phyloP scores from a whole-genome alignment of 495 filamentous ascomycete genomes.

The Haplographium delicatum region DNA sequence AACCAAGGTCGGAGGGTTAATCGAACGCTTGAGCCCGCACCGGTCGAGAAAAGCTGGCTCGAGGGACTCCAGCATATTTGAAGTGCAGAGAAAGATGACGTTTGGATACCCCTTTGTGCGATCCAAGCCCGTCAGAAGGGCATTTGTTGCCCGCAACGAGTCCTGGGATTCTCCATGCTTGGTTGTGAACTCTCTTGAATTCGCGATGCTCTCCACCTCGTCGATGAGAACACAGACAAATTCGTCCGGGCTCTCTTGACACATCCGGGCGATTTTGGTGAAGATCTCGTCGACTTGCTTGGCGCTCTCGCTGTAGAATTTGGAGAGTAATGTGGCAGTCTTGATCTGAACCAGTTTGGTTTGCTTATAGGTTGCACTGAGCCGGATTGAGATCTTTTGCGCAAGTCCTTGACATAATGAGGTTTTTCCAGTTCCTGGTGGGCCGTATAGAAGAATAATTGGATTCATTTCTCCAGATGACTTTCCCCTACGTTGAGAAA shows the following conservation, averaged over 20 bases:
- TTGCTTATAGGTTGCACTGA: conserved; percentile 34
- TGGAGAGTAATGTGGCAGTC: conserved; percentile 42
- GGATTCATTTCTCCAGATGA: conserved; percentile 21
- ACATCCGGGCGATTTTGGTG: conserved; percentile 34
- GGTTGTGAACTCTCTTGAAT: conserved; percentile 33
- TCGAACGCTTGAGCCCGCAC: conserved; percentile 40
- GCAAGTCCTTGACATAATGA: conserved; percentile 45
- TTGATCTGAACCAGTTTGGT: conserved; percentile 47
- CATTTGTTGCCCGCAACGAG: conserved; percentile 35
- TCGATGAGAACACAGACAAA: conserved; percentile 48
- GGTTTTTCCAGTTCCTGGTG: conserved; percentile 50
- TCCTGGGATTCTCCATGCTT: conserved; percentile 37
- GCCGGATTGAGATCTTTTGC: conserved; percentile 50
- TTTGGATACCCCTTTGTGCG: conserved; percentile 34
- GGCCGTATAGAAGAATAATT: conserved; percentile 43
- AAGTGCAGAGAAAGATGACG: conserved; percentile 47
- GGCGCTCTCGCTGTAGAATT: conserved; percentile 48
- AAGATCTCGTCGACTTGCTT: conserved; percentile 44
- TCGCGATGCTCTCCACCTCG: conserved; percentile 49
- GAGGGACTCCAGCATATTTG: conserved; percentile 40
- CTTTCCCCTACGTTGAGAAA: conserved; percentile 8
- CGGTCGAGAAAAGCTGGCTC: conserved; percentile 50
- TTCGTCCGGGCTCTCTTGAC: conserved; percentile 32
- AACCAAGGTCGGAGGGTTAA: conserved; percentile 31
- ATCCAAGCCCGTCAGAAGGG: conserved; percentile 38